Conservation (phyloP, 1,284 basidiomycete species). For the Apiotrichum domesticum region DNA sequence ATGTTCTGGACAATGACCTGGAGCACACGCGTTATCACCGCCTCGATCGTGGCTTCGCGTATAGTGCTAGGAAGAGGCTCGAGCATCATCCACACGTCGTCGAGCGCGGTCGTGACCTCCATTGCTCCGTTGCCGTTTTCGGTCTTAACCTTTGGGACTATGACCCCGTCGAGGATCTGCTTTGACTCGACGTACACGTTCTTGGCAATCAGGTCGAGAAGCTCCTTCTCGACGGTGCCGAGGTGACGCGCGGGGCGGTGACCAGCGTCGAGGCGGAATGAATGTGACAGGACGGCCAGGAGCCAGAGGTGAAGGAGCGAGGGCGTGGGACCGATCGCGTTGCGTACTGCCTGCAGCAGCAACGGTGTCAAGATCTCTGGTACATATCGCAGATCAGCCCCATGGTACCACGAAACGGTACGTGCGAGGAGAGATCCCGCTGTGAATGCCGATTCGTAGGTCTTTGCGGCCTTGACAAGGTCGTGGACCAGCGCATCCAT, state of each 20-base stretch:
- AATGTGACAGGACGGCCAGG: constrained; percentile 2
- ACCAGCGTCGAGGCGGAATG: constrained; percentile 5
- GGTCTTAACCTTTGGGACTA: background rate
- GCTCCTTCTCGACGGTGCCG: constrained; percentile 5
- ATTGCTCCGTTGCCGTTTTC: background rate
- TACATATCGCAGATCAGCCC: constrained; percentile 6
- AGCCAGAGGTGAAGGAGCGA: constrained; percentile 7
- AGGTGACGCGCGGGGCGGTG: constrained; percentile 4
- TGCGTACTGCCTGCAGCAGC: constrained; percentile 2
- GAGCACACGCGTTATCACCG: constrained; percentile 6
- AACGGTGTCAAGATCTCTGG: constrained; percentile 7
- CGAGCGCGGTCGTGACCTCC: background rate
- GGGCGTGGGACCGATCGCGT: background rate
- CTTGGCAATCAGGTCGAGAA: constrained; percentile 5
- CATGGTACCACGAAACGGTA: constrained; percentile 11
- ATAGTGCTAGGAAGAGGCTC: constrained; percentile 3
- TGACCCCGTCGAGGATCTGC: background rate
- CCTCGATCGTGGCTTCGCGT: constrained; percentile 5
- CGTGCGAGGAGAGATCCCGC: constrained; percentile 9
- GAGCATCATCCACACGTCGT: constrained; percentile 6
- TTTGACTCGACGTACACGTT: constrained; percentile 4
- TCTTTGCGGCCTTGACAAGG: constrained; percentile 1
- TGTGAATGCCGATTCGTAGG: constrained; percentile 1
- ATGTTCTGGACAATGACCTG: constrained; percentile 9
- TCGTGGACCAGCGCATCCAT: constrained; percentile 1